Conservation (phyloP, 1,284 basidiomycete genomes). For the Papiliotrema laurentii region DNA sequence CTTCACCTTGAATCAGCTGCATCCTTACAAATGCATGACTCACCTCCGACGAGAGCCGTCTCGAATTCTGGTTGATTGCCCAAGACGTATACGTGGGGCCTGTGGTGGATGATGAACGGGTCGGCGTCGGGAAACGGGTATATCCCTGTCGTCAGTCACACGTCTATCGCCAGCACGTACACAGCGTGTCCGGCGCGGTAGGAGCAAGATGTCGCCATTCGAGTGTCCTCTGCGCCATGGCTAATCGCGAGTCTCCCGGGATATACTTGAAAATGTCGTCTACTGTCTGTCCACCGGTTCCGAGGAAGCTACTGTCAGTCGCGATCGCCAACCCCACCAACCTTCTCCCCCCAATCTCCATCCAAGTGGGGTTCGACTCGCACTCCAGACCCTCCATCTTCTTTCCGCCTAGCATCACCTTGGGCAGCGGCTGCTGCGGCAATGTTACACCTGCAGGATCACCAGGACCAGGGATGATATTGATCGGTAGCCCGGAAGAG, state of each 20-base stretch:
- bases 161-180: constrained; percentile 36
- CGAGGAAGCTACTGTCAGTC: constrained; percentile 57
- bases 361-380: constrained; percentile 87
- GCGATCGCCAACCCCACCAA: constrained; percentile 23
- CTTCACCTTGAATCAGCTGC: constrained; percentile 15
- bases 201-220: constrained; percentile 95
- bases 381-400: constrained; percentile 63
- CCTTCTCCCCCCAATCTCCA: constrained; percentile 55
- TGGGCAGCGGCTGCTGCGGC: constrained; percentile 90
- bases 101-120: constrained; percentile 79
- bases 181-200: constrained; percentile 95
- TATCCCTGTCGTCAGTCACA: constrained; percentile 58
- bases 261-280: constrained; percentile 93
- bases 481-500: constrained; percentile 66
- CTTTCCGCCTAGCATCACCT: constrained; percentile 75
- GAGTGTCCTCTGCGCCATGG: constrained; percentile 72
- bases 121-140: constrained; percentile 86
- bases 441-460: constrained; percentile 86
- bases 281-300: constrained; percentile 84
- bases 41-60: constrained; percentile 61
- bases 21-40: constrained; percentile 9
- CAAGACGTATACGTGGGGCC: constrained; percentile 87
- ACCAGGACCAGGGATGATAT: constrained; percentile 75
- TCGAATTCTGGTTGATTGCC: constrained; percentile 84
- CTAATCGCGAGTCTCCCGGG: constrained; percentile 53